Base-by-base conservation (phyloP, 2,329 filamentous ascomycete genomes). In the Cadophora gregata region DNA sequence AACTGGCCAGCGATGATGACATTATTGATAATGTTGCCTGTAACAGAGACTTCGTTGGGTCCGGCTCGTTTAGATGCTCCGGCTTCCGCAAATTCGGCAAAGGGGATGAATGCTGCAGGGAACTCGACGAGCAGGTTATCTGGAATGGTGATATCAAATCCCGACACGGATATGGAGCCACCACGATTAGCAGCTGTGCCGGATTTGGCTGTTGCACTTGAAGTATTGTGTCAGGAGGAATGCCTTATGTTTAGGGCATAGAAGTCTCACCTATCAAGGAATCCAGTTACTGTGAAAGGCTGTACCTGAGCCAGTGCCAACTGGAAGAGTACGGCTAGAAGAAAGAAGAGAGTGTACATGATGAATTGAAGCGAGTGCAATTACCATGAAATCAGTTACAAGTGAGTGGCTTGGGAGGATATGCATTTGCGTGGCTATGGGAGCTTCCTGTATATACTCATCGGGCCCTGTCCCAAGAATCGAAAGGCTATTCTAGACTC, bases 61-160 rank as follows among this genome's bases (percentile, higher is more conserved):
- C 62, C 63, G 14, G 59, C 59, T 61, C 58, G 48, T 53, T 68
- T 29, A n/a, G 38, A 47, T 31, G 58, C 8, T 3, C 58, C 58
- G 8, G 58, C 68, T n/a, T 59, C 48, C 38, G 59, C 42, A 45
- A 69, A 69, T 61, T 69, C 68, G 16, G 65, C 65, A n/a, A 69
- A 84, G 0, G 82, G 81, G 29, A 83, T 77, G 69, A 78, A 83
- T 14, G 80, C 78, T 3, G 79, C 80, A 0, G 82, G 83, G 48
- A 85, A 84, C 59, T 83, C 79, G 3, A 83, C 81, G 9, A 83
- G 78, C 27, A 84, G 69, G 67, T 85, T 85, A 73, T 83, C 79
- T 3, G 83, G 83, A 2, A 85, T 81, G 10, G 73, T 77, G 55
- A 85, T 79, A 19, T 70, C 76, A 70, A 80, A 82, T 0, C 81